Percentiles rank a stretch among this genome's conserved stretches.
Evolutionary conservation across 2,329 filamentous ascomycete genomes (phyloP).

Genomic region (Fusarium sp.): DNA sequence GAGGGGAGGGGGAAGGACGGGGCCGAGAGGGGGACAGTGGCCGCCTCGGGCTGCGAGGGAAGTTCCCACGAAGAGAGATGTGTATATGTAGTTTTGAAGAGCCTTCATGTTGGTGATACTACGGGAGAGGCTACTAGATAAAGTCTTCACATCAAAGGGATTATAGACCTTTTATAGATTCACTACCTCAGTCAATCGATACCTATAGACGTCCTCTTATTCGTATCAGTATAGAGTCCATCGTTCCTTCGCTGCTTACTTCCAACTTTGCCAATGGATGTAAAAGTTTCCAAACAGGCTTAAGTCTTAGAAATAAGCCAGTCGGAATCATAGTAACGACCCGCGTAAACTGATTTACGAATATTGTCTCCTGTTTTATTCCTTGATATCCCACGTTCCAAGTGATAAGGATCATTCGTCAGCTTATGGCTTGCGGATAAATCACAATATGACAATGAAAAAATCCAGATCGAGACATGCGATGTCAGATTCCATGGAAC

Average conservation of each 20-base stretch:
- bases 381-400: not conserved
- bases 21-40: constrained; percentile 18
- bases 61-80: not conserved
- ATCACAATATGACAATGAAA: not conserved
- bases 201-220: no score
- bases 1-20: constrained; percentile 1
- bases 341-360: not conserved
- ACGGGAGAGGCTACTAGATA: not conserved
- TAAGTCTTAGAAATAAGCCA: not conserved
- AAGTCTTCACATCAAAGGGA: accelerated
- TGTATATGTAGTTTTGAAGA: not conserved
- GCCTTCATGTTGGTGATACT: not conserved
- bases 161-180: not conserved
- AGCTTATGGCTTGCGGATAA: not conserved
- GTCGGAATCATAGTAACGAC: accelerated
- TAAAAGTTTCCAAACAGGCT: no score
- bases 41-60: constrained; percentile 20
- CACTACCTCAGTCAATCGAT: not conserved
- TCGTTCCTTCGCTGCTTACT: not conserved
- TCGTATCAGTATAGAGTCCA: not conserved
- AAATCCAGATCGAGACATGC: not conserved
- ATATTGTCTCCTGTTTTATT: not conserved
- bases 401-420: not conserved
- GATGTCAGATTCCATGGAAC: not conserved
- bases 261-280: not conserved